Conservation (phyloP, 306 rosid genomes). For the Amphicarpaea edgeworthii region DNA sequence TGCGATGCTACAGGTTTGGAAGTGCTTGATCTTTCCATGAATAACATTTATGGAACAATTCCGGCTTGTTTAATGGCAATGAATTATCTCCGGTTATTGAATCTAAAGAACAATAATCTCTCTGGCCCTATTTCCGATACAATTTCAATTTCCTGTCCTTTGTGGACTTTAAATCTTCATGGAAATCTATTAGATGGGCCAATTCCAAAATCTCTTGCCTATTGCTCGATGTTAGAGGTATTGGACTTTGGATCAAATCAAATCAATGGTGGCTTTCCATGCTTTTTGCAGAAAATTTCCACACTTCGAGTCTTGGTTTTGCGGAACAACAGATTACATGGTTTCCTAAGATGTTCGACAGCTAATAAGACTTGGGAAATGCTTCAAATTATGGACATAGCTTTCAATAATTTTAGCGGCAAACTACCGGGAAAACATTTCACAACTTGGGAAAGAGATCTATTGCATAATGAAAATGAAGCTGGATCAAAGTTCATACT, state of each 20-base stretch:
- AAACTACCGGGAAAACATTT: constrained; percentile 23
- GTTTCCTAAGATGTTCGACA: constrained; percentile 36
- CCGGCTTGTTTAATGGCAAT: constrained; percentile 41
- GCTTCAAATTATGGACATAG: constrained; percentile 55
- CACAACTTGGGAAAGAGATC: constrained; percentile 25
- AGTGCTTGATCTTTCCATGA: neutral
- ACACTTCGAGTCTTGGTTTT: constrained; percentile 53
- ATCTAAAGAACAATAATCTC: constrained; percentile 47
- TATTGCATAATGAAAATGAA: neutral
- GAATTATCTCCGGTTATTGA: constrained; percentile 41
- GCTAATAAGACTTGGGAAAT: constrained; percentile 23
- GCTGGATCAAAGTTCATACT: too few relatives aligned
- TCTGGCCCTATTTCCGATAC: constrained; percentile 30
- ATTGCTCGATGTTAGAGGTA: constrained; percentile 45
- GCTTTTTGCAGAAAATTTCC: constrained; percentile 46
- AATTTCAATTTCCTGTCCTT: constrained; percentile 39
- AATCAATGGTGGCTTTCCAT: constrained; percentile 42
- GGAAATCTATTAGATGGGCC: constrained; percentile 42
- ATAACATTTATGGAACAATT: neutral
- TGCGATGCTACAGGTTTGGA: neutral
- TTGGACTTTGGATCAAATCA: constrained; percentile 51
- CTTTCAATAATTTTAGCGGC: constrained; percentile 54
- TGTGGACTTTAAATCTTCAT: constrained; percentile 51
- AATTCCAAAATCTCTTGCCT: constrained; percentile 56
- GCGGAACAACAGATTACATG: constrained; percentile 44